Conservation (phyloP, 148 eudicot species). For the Oxyria digyna region DNA sequence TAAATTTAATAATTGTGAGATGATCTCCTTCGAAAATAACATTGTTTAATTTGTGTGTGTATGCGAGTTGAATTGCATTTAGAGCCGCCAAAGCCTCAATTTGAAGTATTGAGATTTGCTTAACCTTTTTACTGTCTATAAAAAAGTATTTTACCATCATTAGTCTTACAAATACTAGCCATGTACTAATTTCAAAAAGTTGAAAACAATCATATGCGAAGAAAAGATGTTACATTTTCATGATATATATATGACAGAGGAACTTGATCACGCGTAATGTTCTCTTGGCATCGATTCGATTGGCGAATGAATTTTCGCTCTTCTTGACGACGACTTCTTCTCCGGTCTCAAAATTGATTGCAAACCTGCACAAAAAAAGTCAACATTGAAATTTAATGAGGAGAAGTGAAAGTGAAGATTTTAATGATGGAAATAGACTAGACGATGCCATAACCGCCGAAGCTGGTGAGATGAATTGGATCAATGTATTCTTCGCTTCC, state of each 20-base stretch:
- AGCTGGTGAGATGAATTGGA: background rate
- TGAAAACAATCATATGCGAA: background rate
- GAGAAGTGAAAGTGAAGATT: background rate
- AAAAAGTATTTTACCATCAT: no score
- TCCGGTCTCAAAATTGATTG: constrained; percentile 54
- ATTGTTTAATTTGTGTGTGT: no score
- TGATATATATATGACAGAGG: constrained; percentile 65
- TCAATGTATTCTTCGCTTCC: background rate
- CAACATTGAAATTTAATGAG: background rate
- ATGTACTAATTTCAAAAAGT: background rate
- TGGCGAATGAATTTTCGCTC: constrained; percentile 77
- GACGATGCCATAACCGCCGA: constrained; percentile 1
- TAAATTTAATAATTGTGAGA: no score
- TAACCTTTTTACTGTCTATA: no score
- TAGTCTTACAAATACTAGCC: no score
- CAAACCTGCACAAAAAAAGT: constrained; percentile 37
- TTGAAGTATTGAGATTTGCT: no score
- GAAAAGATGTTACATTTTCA: constrained; percentile 38
- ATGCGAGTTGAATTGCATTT: no score
- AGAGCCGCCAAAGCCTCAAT: no score
- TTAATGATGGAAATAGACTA: background rate
- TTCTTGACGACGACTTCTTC: constrained; percentile 82
- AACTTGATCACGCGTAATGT: constrained; percentile 74
- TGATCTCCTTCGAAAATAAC: no score
- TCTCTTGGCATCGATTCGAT: constrained; percentile 67